Evolutionary conservation across 176 grass and related monocot genomes (phyloP), one percentile per base, ranked within the genome.

Genomic region (Rhynchospora tenuis): DNA sequence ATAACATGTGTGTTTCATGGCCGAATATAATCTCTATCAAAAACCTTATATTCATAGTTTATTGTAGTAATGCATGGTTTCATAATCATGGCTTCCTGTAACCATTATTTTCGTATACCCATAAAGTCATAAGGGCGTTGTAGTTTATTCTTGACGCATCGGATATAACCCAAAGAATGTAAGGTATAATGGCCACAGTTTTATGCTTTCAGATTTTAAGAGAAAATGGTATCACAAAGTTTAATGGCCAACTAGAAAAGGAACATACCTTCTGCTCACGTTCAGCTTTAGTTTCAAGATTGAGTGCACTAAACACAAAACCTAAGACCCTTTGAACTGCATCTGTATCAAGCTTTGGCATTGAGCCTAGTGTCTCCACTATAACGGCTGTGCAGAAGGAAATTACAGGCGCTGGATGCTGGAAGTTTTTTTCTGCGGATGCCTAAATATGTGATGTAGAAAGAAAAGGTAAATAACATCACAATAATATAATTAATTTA

Each of bases 381-480:
- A 89, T 86, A 56, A 98, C 87, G 50, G 92, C 95, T 64, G 88
- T 91, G 73, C 90, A 95, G 87, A 98, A 98, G 84, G 90, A 86
- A 80, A 98, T 66, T 14, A 93, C 89, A 46, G 89, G 81, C 67
- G 81, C 90, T 19, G 91, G 88, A 73, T 92, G 95, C 77, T 84
- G 76, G 75, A 98, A 89, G 60, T 87, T 86, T 89, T 87, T 98
- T 71, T 88, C 91, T 16, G 90, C 90, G 33, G 92, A 74, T 43
- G 80, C 92, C 95, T 98, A 73, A 14, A 88, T 80, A 64, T 60
- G 63, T 54, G 76, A 85, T 15, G 51, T 46, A 27, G 87, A 86
- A 26, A 87, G 56, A 44, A 87, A 84, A 54, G 7, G 12, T 38
- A 38, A 38, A 64, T 43, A 24, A 82, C 17, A 64, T 9, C 48